Conservation (phyloP, 1,139 yeast species). For the Taphrina deformans region DNA sequence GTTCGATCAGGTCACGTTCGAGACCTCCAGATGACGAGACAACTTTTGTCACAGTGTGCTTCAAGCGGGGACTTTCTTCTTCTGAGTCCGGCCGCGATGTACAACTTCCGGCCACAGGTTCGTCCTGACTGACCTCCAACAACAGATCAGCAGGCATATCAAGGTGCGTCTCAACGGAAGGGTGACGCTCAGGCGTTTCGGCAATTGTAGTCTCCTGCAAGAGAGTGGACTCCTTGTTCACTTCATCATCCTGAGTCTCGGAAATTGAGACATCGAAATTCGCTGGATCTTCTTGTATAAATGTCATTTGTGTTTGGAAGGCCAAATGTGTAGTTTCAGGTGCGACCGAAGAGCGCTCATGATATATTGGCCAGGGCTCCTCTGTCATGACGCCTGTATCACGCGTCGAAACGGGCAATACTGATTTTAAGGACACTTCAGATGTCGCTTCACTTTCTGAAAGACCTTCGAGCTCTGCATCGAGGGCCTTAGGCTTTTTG, state of each 20-base stretch:
- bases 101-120: not conserved
- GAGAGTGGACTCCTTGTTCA: not conserved
- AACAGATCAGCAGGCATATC: not conserved
- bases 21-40: not conserved
- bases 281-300: constrained; percentile 11
- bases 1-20: not conserved
- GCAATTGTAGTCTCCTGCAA: not conserved
- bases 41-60: too few species aligned
- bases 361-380: constrained; percentile 6
- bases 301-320: not conserved
- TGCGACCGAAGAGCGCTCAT: not conserved
- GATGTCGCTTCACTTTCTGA: not conserved
- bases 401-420: not conserved
- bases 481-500: not conserved
- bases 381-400: constrained; percentile 17
- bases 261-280: not conserved
- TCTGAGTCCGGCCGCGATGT: too few species aligned
- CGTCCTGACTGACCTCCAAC: not conserved
- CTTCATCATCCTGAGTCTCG: not conserved
- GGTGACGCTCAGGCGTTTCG: too few species aligned
- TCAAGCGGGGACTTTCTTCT: too few species aligned
- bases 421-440: not conserved
- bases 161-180: too few species aligned
- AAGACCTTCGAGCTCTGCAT: not conserved
- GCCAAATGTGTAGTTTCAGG: not conserved